Percentiles rank a stretch among this genome's conserved stretches.
phyloP scores from a whole-genome alignment of 2,329 filamentous ascomycete genomes.

The Ophiostoma himal-ulmi region DNA sequence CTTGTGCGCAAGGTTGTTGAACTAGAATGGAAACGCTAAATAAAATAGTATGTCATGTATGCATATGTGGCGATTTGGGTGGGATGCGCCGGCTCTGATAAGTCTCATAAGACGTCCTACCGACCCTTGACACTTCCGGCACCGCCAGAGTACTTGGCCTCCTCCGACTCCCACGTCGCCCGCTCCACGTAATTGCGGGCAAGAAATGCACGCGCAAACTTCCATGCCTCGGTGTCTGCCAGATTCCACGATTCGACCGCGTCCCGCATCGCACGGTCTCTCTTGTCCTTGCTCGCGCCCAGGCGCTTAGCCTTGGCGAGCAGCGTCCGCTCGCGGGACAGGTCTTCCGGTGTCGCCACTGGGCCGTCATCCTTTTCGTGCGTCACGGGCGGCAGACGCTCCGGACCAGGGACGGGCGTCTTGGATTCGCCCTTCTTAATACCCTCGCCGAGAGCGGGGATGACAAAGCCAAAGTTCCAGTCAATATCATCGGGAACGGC shows the following conservation, averaged over 20 bases:
- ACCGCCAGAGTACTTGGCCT: conserved; percentile 58
- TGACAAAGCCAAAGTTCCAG: conserved; percentile 82
- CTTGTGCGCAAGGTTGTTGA: background rate
- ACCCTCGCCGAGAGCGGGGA: conserved; percentile 51
- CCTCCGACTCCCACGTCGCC: conserved; percentile 63
- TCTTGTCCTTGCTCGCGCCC: conserved; percentile 38
- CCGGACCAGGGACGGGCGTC: conserved; percentile 53
- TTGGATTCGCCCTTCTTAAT: conserved; percentile 49
- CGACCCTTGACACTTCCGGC: conserved; percentile 42
- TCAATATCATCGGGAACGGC: conserved; percentile 65
- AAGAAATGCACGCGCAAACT: conserved; percentile 63
- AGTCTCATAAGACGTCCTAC: background rate
- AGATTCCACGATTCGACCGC: conserved; percentile 62
- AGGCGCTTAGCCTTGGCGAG: conserved; percentile 44
- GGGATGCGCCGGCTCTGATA: background rate
- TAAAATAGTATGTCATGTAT: background rate
- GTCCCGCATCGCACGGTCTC: conserved; percentile 44
- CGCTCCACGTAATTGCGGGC: conserved; percentile 59
- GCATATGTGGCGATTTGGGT: background rate
- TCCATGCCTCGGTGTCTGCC: conserved; percentile 72
- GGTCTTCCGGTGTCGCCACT: conserved; percentile 47
- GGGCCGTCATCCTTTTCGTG: conserved; percentile 46
- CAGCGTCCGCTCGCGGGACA: conserved; percentile 50
- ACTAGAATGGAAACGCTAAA: conserved; percentile 9
- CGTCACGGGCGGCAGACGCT: conserved; percentile 48